phyloP scores from a whole-genome alignment of 257 asterid species.

The Ophiorrhiza pumila region DNA sequence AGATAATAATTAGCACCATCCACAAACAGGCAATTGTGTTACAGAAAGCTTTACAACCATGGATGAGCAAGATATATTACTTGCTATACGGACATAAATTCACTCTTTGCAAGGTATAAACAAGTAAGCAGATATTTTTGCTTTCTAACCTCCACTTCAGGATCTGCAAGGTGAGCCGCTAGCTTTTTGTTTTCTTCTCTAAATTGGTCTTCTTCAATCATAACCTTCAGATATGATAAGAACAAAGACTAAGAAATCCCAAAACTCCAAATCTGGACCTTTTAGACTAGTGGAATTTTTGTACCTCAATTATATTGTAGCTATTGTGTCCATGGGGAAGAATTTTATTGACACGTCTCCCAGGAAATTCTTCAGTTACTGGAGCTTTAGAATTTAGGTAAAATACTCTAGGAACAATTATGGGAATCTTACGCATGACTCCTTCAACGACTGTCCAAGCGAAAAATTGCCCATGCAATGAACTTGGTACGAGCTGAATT shows the following conservation, averaged over 20 bases:
- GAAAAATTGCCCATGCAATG: constrained; percentile 68
- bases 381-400: constrained; percentile 96
- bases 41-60: constrained; percentile 3
- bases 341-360: constrained; percentile 82
- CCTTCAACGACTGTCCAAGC: constrained; percentile 98
- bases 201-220: constrained; percentile 85
- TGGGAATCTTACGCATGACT: constrained; percentile 74
- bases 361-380: constrained; percentile 91
- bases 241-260: constrained; percentile 4
- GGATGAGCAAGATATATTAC: not conserved
- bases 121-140: constrained; percentile 13
- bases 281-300: not conserved
- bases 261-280: not conserved
- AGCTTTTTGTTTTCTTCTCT: constrained; percentile 80
- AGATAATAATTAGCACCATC: not conserved
- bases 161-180: constrained; percentile 96
- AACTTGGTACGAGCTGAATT: constrained; percentile 74
- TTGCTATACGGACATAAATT: not conserved
- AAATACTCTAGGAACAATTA: constrained; percentile 74
- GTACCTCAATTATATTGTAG: constrained; percentile 87
- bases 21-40: not conserved
- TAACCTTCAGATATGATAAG: constrained; percentile 45
- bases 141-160: constrained; percentile 85
- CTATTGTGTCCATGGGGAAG: constrained; percentile 92
- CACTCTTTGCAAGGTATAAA: not conserved